Conservation (phyloP, 2,329 filamentous ascomycete species). For the Chrysosporium queenslandicum region DNA sequence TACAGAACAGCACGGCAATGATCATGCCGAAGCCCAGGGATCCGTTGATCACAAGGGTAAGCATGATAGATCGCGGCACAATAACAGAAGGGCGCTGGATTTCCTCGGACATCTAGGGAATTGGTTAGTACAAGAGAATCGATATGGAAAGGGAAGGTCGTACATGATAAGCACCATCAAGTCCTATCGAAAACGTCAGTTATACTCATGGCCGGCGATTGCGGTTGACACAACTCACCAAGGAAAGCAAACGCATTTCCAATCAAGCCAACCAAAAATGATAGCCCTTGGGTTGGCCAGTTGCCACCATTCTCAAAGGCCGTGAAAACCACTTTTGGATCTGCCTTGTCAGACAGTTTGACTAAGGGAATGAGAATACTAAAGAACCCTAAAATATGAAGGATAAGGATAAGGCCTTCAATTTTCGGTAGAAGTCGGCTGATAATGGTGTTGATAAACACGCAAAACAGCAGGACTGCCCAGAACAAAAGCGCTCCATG, state of each 20-base stretch:
- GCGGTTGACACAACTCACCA: conserved; percentile 14
- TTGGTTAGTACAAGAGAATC: conserved; percentile 10
- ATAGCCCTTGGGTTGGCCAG: conserved; percentile 31
- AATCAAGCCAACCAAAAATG: conserved; percentile 32
- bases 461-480: conserved; percentile 38
- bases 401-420: conserved; percentile 42
- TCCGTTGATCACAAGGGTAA: conserved; percentile 41
- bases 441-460: conserved; percentile 44
- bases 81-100: conserved; percentile 40
- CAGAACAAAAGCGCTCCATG: conserved; percentile 42
- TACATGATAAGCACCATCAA: conserved; percentile 31
- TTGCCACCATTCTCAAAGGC: conserved; percentile 30
- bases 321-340: conserved; percentile 27
- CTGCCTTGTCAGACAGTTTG: conserved; percentile 22
- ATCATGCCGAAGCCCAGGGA: conserved; percentile 39
- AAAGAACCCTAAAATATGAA: conserved; percentile 42
- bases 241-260: conserved; percentile 22
- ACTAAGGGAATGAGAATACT: conserved; percentile 33
- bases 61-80: conserved; percentile 42
- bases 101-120: conserved; percentile 41
- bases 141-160: conserved; percentile 12
- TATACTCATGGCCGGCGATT: not conserved
- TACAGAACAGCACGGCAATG: conserved; percentile 38
- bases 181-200: conserved; percentile 23
- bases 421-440: conserved; percentile 40